Percentiles rank a stretch among this genome's conserved stretches.
phyloP scores from a whole-genome alignment of 257 asterid species.

The Linderniella brevidens region DNA sequence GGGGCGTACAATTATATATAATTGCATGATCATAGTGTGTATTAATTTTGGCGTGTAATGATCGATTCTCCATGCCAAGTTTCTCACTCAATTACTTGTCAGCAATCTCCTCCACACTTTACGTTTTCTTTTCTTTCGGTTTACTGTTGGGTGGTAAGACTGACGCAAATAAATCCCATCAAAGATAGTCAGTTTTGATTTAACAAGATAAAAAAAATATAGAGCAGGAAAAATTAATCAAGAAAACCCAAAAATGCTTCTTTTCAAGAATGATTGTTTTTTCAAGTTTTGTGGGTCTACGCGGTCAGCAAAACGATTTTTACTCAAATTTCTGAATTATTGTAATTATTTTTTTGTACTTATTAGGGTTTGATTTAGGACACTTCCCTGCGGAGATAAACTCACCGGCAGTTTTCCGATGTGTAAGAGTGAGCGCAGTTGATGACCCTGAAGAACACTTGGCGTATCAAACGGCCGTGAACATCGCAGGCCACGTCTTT shows the following conservation, averaged over 20 bases:
- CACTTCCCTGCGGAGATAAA: slow-evolving; percentile 56
- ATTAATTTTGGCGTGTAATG: background rate
- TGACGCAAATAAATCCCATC: background rate
- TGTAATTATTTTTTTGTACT: too few relatives aligned
- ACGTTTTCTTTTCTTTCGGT: background rate
- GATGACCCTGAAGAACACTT: slow-evolving; percentile 50
- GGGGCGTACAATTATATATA: too few relatives aligned
- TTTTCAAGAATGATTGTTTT: background rate
- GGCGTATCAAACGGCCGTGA: slow-evolving; percentile 69
- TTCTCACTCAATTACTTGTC: background rate
- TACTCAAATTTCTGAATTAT: too few relatives aligned
- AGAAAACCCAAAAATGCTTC: background rate
- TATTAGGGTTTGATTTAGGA: slow-evolving; percentile 53
- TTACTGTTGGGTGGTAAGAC: background rate
- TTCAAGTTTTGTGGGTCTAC: background rate
- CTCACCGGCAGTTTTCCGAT: slow-evolving; percentile 46
- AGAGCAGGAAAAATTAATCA: too few relatives aligned
- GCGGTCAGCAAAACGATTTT: too few relatives aligned
- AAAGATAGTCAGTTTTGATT: background rate
- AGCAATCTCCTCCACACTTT: background rate
- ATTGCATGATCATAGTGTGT: too few relatives aligned
- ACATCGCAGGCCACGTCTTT: slow-evolving; percentile 59
- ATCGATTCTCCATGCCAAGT: background rate
- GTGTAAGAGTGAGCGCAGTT: slow-evolving; percentile 52
- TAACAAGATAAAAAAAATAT: too few relatives aligned